Evolutionary conservation across 257 asterid genomes (phyloP).

Genomic region (Solanum commersonii): DNA sequence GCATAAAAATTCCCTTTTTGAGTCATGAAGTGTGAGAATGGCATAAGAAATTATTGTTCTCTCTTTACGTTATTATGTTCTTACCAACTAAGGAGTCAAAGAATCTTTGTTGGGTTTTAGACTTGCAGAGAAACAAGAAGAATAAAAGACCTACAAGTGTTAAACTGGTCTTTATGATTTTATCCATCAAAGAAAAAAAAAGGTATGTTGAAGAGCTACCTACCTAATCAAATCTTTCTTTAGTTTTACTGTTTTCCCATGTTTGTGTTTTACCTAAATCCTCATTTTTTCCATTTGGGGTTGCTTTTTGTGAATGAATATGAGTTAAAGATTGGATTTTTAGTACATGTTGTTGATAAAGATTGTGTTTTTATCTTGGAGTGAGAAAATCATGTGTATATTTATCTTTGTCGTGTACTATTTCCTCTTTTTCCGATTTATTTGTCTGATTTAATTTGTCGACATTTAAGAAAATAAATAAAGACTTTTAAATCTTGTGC

Average conservation of each 20-base stretch:
- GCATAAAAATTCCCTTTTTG: too few species aligned
- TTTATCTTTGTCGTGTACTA: too few species aligned
- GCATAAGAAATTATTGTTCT: too few species aligned
- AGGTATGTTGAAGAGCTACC: neutral
- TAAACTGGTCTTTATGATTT: neutral
- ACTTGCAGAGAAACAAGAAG: neutral
- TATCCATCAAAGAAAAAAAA: neutral
- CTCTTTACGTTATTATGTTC: neutral
- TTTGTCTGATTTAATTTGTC: too few species aligned
- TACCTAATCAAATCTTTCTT: neutral
- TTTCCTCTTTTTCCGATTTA: too few species aligned
- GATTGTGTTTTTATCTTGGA: neutral
- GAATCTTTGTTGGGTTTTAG: constrained; percentile 20
- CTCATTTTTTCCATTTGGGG: constrained; percentile 7
- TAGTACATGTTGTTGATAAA: neutral
- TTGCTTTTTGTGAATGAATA: neutral
- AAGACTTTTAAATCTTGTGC: too few species aligned
- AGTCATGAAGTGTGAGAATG: too few species aligned
- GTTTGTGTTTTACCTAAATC: neutral
- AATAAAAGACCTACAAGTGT: neutral
- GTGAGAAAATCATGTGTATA: too few species aligned
- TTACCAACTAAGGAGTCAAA: constrained; percentile 25
- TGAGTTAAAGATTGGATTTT: constrained; percentile 11
- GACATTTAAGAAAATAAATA: too few species aligned
- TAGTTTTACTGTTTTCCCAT: neutral